phyloP scores from a whole-genome alignment of 768 basidiomycete genomes.

The Hortiboletus flavorubellus region DNA sequence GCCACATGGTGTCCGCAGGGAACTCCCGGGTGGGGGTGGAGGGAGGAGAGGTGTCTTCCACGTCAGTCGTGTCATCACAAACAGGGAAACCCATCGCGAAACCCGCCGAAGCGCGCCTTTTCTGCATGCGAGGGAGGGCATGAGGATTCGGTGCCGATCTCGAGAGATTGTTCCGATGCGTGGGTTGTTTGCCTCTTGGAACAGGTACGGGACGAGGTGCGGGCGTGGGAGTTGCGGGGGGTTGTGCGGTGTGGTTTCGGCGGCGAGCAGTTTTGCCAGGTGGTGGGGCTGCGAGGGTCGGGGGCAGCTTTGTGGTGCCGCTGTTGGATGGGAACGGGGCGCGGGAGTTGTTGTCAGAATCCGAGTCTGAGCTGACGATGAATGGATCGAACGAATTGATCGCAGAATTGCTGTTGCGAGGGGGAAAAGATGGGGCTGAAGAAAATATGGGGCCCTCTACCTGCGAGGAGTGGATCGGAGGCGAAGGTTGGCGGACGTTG shows the following conservation, averaged over 20 bases:
- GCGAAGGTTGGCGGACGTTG: constrained; percentile 61
- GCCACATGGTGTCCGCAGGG: constrained; percentile 28
- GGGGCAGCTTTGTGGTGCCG: constrained; percentile 31
- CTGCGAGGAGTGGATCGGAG: constrained; percentile 60
- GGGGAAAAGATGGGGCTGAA: constrained; percentile 23
- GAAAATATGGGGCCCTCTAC: constrained; percentile 48
- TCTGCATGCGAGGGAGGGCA: constrained; percentile 28
- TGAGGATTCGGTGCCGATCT: constrained; percentile 52
- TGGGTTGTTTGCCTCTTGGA: constrained; percentile 30
- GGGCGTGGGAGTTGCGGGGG: constrained; percentile 37
- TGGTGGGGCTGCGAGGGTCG: constrained; percentile 44
- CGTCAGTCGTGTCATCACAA: constrained; percentile 69
- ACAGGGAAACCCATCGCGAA: constrained; percentile 51
- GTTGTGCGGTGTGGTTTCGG: constrained; percentile 39
- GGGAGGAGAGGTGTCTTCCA: constrained; percentile 40
- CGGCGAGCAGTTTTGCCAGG: constrained; percentile 59
- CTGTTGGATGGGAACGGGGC: constrained; percentile 28
- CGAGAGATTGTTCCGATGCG: constrained; percentile 34
- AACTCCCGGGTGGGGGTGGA: constrained; percentile 54
- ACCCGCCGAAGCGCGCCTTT: constrained; percentile 34
- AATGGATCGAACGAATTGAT: constrained; percentile 48
- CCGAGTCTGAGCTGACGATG: constrained; percentile 43
- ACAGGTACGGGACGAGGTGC: constrained; percentile 47
- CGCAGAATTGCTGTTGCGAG: constrained; percentile 31
- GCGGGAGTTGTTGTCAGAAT: constrained; percentile 36